Percentiles rank a stretch among this genome's conserved stretches.
Conservation (phyloP, 2,329 filamentous ascomycete genomes). For the Trichoderma sp. region DNA sequence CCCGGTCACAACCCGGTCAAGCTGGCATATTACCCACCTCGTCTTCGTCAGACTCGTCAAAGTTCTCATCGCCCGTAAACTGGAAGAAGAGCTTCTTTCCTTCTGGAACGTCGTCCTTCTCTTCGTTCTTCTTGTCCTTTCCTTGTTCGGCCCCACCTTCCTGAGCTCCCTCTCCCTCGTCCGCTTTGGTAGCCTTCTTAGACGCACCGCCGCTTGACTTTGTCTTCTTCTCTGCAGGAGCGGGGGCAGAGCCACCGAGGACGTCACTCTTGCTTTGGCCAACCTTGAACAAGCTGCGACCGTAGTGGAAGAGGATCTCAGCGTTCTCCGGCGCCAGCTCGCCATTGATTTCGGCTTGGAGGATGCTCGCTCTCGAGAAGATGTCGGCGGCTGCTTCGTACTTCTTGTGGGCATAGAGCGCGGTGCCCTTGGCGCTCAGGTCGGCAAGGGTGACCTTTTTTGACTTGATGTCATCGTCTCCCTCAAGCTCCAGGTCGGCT, state of each 20-base stretch:
- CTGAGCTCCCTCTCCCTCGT: constrained; percentile 43
- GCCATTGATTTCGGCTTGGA: constrained; percentile 88
- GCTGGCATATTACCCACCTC: constrained; percentile 44
- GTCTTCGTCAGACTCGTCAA: constrained; percentile 77
- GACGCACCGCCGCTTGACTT: constrained; percentile 38
- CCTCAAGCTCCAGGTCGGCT: constrained; percentile 20
- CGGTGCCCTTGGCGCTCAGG: constrained; percentile 74
- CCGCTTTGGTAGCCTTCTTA: constrained; percentile 40
- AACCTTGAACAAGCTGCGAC: constrained; percentile 88
- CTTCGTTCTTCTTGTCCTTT: constrained; percentile 36
- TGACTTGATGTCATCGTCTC: constrained; percentile 47
- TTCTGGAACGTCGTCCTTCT: constrained; percentile 35
- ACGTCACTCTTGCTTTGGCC: constrained; percentile 94
- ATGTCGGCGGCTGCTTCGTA: constrained; percentile 82
- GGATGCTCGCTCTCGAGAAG: constrained; percentile 82
- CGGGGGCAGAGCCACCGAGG: constrained; percentile 75
- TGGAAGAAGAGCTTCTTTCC: constrained; percentile 79
- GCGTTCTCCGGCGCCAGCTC: constrained; percentile 89
- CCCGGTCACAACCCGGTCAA: background rate
- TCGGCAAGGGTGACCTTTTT: constrained; percentile 68
- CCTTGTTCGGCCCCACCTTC: constrained; percentile 44
- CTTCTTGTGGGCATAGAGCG: constrained; percentile 85
- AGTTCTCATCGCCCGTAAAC: constrained; percentile 92
- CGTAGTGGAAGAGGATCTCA: constrained; percentile 91
- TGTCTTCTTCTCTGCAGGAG: constrained; percentile 53